These are phyloP conservation scores for Mortierella sp. DNA, from an alignment of 371 early-diverging fungal species.

Conservation along the genomic window DNA sequence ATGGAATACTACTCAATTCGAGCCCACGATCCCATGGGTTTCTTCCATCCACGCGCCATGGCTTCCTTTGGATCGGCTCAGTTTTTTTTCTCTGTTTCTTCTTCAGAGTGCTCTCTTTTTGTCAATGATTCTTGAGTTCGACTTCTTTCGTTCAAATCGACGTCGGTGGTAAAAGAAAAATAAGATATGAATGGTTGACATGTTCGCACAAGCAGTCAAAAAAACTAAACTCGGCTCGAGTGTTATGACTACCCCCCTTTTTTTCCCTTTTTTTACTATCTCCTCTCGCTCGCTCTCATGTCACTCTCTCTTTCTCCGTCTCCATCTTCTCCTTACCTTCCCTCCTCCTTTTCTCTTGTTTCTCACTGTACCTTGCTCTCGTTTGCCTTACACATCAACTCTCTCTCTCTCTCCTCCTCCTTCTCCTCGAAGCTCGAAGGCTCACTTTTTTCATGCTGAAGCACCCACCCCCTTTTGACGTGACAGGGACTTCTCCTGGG, in stretches of 20 bases:
- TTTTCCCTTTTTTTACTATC: background rate
- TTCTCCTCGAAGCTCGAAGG: slow-evolving; percentile 11
- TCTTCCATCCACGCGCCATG: background rate
- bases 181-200: background rate
- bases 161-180: background rate
- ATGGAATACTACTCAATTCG: background rate
- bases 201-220: too few relatives aligned
- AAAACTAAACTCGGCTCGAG: background rate
- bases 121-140: background rate
- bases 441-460: slow-evolving; percentile 8
- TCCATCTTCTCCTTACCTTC: slow-evolving; percentile 6
- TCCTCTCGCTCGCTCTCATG: background rate
- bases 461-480: slow-evolving; percentile 22
- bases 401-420: background rate
- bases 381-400: background rate
- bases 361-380: background rate
- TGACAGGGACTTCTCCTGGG: slow-evolving; percentile 14
- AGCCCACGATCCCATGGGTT: too few relatives aligned
- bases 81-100: background rate
- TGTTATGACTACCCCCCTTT: background rate
- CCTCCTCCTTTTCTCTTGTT: background rate
- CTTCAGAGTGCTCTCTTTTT: background rate
- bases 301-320: background rate
- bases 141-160: background rate
- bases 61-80: background rate